Percentiles rank a stretch among this genome's conserved stretches.
Conservation (phyloP, 768 basidiomycete genomes). For the Suillus americanus region DNA sequence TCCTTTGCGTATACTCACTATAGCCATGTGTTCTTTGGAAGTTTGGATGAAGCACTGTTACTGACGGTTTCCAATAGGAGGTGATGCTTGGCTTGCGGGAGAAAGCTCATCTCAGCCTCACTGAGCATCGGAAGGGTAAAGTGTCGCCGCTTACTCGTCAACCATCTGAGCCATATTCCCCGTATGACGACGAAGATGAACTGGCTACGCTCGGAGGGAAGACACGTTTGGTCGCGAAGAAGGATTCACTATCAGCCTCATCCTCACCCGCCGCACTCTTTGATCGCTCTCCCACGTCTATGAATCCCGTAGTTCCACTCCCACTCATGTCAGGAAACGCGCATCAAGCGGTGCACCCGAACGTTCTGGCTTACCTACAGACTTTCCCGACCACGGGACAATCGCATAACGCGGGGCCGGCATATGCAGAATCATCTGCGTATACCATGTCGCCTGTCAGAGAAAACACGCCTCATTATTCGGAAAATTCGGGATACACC, state of each 20-base stretch:
- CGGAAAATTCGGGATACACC: constrained; percentile 15
- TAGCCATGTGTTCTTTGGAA: background rate
- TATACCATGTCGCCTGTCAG: constrained; percentile 25
- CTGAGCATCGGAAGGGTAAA: constrained; percentile 63
- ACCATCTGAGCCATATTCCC: constrained; percentile 40
- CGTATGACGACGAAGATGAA: constrained; percentile 60
- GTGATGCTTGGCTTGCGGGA: constrained; percentile 65
- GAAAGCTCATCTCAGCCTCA: constrained; percentile 64
- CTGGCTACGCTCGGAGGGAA: constrained; percentile 63
- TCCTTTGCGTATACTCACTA: constrained; percentile 1
- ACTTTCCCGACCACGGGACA: constrained; percentile 46
- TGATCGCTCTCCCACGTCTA: constrained; percentile 69
- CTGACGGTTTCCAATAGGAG: constrained; percentile 36
- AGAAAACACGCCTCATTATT: constrained; percentile 18
- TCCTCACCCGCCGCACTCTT: constrained; percentile 35
- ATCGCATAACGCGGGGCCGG: constrained; percentile 22
- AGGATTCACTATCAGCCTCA: constrained; percentile 54
- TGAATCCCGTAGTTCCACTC: constrained; percentile 71
- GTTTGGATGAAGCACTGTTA: background rate
- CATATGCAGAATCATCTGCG: constrained; percentile 23
- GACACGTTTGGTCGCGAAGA: constrained; percentile 64
- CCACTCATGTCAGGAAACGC: constrained; percentile 50
- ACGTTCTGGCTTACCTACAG: constrained; percentile 66
- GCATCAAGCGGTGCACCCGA: constrained; percentile 55
- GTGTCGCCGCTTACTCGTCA: constrained; percentile 40